These are phyloP conservation scores for Ophiognomonia clavigignenti-juglandacearum DNA, from an alignment of 2,329 filamentous ascomycete species.

Conservation along the genomic window DNA sequence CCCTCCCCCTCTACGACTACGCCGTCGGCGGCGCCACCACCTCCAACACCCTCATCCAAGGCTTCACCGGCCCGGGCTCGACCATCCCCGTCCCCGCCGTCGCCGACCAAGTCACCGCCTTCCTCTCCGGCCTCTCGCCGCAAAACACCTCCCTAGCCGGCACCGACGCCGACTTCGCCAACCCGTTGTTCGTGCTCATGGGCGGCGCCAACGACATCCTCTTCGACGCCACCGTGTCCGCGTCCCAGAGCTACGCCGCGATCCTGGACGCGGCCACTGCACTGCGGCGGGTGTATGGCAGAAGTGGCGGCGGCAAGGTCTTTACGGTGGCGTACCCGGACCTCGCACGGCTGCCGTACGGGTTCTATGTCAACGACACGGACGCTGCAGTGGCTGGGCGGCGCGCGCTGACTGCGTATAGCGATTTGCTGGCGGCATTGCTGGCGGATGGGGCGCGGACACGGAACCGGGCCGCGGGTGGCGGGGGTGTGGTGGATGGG, in stretches of 20 bases:
- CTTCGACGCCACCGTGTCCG: background rate
- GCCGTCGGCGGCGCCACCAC: background rate
- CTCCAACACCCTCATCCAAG: constrained; percentile 12
- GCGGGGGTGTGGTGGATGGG: no score
- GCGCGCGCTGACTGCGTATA: background rate
- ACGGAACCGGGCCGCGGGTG: no score
- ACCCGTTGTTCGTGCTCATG: background rate
- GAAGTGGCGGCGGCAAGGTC: background rate
- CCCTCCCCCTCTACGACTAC: constrained; percentile 2
- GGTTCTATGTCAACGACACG: no score
- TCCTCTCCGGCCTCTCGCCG: background rate
- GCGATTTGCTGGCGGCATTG: background rate
- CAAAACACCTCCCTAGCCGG: background rate
- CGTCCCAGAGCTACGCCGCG: background rate
- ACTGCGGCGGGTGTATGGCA: background rate
- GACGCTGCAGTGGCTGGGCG: background rate
- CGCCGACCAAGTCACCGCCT: background rate
- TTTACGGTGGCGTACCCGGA: constrained; percentile 1
- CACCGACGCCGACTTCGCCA: background rate
- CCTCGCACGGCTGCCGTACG: constrained; percentile 1
- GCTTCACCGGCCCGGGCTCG: constrained; percentile 1
- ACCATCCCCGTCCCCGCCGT: background rate
- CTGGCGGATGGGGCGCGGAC: background rate
- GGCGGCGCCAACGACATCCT: constrained; percentile 5
- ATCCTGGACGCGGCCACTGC: background rate